phyloP scores from a whole-genome alignment of 129 eudicot species.

The Chrysanthemum makinoi region DNA sequence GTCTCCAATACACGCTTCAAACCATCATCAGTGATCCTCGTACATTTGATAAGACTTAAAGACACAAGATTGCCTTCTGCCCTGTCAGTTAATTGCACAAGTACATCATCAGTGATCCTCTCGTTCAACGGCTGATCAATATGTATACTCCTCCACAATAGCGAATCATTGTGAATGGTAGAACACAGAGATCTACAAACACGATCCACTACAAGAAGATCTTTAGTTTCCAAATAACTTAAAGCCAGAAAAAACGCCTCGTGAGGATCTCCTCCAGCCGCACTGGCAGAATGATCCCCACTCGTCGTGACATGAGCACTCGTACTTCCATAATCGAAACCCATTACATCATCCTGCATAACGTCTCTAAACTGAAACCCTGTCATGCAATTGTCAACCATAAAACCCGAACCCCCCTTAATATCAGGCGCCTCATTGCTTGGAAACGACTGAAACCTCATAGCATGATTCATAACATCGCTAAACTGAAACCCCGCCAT shows the following conservation, averaged over 20 bases:
- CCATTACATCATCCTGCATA: slow-evolving; percentile 13
- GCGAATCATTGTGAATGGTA: slow-evolving; percentile 29
- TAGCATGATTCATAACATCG: slow-evolving; percentile 3
- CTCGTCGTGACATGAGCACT: slow-evolving; percentile 9
- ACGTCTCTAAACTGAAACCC: slow-evolving; percentile 14
- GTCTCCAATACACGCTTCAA: slow-evolving; percentile 46
- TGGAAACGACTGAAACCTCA: slow-evolving; percentile 45
- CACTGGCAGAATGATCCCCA: slow-evolving; percentile 12
- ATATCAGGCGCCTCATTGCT: slow-evolving; percentile 32
- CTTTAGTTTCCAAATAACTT: slow-evolving; percentile 30
- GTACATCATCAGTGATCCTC: slow-evolving; percentile 41
- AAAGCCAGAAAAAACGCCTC: slow-evolving; percentile 37
- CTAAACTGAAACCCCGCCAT: too few relatives aligned
- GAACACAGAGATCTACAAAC: slow-evolving; percentile 29
- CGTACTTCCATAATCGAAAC: slow-evolving; percentile 29
- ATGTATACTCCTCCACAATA: slow-evolving; percentile 36
- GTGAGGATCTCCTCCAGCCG: slow-evolving; percentile 34
- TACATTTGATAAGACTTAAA: slow-evolving; percentile 61
- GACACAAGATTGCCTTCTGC: slow-evolving; percentile 55
- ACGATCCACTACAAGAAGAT: slow-evolving; percentile 32
- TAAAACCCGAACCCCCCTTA: slow-evolving; percentile 31
- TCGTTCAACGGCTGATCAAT: slow-evolving; percentile 37
- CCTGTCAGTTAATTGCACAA: slow-evolving; percentile 35
- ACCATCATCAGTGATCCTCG: slow-evolving; percentile 60
- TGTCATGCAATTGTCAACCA: background rate